Conservation (phyloP, 208 protist genomes). For the Kentomonas sorsogonicus region DNA sequence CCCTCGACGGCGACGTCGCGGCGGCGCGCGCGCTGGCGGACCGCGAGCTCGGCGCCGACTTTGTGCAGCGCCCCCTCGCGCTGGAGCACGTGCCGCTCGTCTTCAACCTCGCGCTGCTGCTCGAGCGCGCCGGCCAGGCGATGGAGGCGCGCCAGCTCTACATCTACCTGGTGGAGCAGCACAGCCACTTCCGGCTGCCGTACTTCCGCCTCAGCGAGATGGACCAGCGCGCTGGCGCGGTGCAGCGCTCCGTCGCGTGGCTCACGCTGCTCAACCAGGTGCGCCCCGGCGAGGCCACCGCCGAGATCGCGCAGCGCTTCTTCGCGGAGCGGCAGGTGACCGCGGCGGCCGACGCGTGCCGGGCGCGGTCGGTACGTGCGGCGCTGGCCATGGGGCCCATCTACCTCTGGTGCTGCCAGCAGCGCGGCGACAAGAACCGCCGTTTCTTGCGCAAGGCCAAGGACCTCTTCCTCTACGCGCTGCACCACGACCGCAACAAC, state of each 20-base stretch:
- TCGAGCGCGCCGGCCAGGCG: constrained; percentile 37
- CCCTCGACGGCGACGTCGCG: constrained; percentile 39
- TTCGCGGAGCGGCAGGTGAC: constrained; percentile 39
- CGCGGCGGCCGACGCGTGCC: constrained; percentile 45
- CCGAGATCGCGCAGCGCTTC: constrained; percentile 50
- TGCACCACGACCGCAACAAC: constrained; percentile 60
- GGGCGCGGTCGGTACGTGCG: constrained; percentile 21
- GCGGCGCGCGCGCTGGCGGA: constrained; percentile 71
- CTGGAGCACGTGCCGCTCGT: constrained; percentile 63
- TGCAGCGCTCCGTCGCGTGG: constrained; percentile 73
- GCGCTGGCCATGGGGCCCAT: constrained; percentile 55
- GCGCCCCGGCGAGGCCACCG: constrained; percentile 43
- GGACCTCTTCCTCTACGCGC: constrained; percentile 47
- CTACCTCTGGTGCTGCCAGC: constrained; percentile 64
- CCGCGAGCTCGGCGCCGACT: constrained; percentile 58
- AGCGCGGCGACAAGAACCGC: constrained; percentile 36
- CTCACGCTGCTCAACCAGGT: constrained; percentile 69
- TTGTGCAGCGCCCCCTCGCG: constrained; percentile 26
- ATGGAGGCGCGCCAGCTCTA: constrained; percentile 55
- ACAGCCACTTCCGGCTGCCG: constrained; percentile 51
- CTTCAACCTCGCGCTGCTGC: constrained; percentile 75
- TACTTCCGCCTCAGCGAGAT: constrained; percentile 74
- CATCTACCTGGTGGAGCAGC: constrained; percentile 75
- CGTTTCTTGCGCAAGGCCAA: constrained; percentile 38
- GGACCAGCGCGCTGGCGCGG: constrained; percentile 41